Evolutionary conservation across 148 eudicot species (phyloP), one percentile per base, ranked within the genome.

Genomic region (Linanthus parryae): DNA sequence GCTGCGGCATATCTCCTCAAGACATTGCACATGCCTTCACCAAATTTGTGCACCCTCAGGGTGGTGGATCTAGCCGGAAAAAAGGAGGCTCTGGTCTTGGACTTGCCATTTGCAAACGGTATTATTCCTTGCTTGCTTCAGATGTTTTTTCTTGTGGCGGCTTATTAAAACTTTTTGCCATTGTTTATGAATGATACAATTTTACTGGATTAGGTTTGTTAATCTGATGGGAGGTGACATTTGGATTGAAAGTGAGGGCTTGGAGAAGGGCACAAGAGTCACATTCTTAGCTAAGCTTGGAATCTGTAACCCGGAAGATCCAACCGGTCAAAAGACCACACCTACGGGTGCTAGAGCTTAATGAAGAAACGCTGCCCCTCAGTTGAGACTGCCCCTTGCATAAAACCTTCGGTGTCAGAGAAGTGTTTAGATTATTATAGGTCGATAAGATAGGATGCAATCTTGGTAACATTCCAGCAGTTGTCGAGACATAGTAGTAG

Each of bases 101-200:
- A 22, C 86, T 90, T 44, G 86, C 97, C 52, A 85, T 90, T 60
- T 90, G 91, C 64, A 85, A 66, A 73, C 46, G 97, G 97, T 90
- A 78, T 43, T 5, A 1, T 6, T 4, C 20, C 20, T 48, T 28
- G 22, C 3, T 26, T 24, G 10, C 21, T 26, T 39, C 13, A 11
- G 19, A 23, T 44, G 10, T 13, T 25, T 23, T 25, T 44, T 31
- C 25, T n/a, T n/a, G n/a, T n/a, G n/a, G n/a, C n/a, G n/a, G n/a
- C n/a, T n/a, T n/a, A n/a, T n/a, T n/a, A n/a, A n/a, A n/a, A n/a
- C n/a, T n/a, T n/a, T n/a, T n/a, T n/a, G n/a, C n/a, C 26, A 19
- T 36, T 44, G 41, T 27, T 17, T 42, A 6, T 17, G 10, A n/a
- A 10, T 57, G 22, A 14, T 8, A 34, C 33, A 5, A 8, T 19